A percentile compares a stretch with the other conserved stretches of the same genome.
Conservation (phyloP, 2,329 filamentous ascomycete genomes). For the Blumeria hordei region DNA sequence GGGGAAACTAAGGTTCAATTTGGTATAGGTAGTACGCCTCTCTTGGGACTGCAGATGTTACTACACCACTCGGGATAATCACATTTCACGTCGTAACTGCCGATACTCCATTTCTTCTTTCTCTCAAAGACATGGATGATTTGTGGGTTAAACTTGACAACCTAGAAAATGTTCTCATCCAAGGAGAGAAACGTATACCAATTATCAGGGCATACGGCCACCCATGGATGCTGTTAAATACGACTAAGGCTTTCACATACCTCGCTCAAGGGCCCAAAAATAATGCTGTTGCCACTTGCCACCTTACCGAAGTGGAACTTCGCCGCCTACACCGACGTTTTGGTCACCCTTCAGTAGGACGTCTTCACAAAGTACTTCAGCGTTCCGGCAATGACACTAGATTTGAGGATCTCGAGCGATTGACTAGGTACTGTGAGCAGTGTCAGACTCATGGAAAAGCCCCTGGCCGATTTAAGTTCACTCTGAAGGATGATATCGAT, state of each 20-base stretch:
- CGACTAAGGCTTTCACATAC: neutral
- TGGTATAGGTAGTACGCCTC: neutral
- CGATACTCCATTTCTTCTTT: neutral
- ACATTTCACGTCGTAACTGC: neutral
- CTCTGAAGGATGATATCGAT: neutral
- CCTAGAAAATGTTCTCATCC: neutral
- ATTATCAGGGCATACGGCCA: neutral
- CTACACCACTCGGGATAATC: neutral
- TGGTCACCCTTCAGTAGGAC: neutral
- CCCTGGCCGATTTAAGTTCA: conserved; percentile 1
- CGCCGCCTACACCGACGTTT: neutral
- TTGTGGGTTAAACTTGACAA: neutral
- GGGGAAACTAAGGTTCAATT: neutral
- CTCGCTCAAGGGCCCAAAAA: neutral
- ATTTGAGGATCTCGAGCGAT: neutral
- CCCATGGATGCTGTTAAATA: neutral
- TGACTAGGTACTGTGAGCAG: neutral
- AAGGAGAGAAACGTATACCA: neutral
- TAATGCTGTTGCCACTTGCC: neutral
- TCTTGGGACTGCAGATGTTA: neutral
- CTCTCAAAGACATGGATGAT: neutral
- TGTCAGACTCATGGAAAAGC: neutral
- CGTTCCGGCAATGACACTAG: neutral
- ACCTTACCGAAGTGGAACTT: neutral
- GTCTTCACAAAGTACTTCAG: neutral